These are phyloP conservation scores for Phytophthora niederhauseri DNA, from an alignment of 352 stramenopile genomes.

Conservation along the genomic window DNA sequence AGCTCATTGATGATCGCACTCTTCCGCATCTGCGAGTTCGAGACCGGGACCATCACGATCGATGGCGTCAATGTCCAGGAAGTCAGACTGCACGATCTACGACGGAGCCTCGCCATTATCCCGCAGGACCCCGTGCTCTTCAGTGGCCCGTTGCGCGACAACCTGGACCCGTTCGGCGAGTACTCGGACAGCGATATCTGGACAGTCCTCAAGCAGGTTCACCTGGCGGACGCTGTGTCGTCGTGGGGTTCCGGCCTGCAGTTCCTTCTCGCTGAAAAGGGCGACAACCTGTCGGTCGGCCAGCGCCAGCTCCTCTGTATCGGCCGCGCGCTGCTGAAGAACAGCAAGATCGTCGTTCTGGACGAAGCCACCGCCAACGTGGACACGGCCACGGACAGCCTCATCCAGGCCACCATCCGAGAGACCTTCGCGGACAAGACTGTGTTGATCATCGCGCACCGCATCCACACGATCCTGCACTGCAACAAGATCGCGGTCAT, in stretches of 20 bases:
- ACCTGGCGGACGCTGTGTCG: constrained; percentile 32
- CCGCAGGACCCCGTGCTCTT: constrained; percentile 63
- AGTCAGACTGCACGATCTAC: constrained; percentile 29
- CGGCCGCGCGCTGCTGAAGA: constrained; percentile 90
- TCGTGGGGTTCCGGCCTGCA: constrained; percentile 58
- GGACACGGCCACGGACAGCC: constrained; percentile 28
- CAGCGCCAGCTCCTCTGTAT: constrained; percentile 96
- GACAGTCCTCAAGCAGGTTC: constrained; percentile 41
- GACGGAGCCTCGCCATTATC: constrained; percentile 40
- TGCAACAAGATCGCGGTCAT: constrained; percentile 35
- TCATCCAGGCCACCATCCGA: constrained; percentile 75
- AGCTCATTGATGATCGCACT: constrained; percentile 50
- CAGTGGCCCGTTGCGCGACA: constrained; percentile 82
- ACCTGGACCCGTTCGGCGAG: constrained; percentile 89
- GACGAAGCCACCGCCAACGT: constrained; percentile 95
- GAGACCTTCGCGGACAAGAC: constrained; percentile 91
- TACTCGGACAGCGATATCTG: constrained; percentile 65
- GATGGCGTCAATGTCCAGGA: constrained; percentile 77
- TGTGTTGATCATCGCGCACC: constrained; percentile 46
- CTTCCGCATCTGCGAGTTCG: constrained; percentile 43
- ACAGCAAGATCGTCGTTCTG: constrained; percentile 81
- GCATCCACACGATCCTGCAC: constrained; percentile 31
- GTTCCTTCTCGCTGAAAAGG: constrained; percentile 86
- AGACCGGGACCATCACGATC: constrained; percentile 73
- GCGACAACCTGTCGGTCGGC: constrained; percentile 94